Conservation (phyloP, 1,284 basidiomycete species). For the Cutaneotrichosporon sp. region DNA sequence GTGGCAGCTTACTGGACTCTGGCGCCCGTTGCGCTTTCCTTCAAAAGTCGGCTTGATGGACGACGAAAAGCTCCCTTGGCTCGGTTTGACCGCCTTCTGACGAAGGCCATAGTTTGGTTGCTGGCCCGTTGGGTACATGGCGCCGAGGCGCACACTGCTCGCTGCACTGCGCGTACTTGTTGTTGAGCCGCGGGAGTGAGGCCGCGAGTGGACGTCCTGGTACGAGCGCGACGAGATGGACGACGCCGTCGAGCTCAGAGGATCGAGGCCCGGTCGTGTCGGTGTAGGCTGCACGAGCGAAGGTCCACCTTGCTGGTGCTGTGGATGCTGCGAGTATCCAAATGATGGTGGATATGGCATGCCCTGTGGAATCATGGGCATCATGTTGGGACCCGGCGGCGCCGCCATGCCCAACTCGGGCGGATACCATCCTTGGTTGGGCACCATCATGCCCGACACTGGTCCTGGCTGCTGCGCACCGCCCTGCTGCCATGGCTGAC, state of each 20-base stretch:
- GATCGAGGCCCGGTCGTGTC: slow-evolving; percentile 31
- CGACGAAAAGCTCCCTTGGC: slow-evolving; percentile 14
- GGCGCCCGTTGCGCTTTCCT: slow-evolving; percentile 26
- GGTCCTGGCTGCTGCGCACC: not conserved
- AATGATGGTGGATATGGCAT: slow-evolving; percentile 22
- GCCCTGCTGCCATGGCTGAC: slow-evolving; percentile 9
- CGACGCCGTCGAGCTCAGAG: slow-evolving; percentile 36
- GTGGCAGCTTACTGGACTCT: slow-evolving; percentile 38
- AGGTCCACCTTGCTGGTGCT: slow-evolving; percentile 5
- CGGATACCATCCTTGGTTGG: slow-evolving; percentile 10
- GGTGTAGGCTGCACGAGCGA: slow-evolving; percentile 37
- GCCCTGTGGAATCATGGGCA: slow-evolving; percentile 41
- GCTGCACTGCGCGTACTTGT: slow-evolving; percentile 40
- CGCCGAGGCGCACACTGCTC: slow-evolving; percentile 40
- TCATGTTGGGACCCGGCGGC: slow-evolving; percentile 13
- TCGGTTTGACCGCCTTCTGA: slow-evolving; percentile 36
- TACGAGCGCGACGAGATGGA: slow-evolving; percentile 42
- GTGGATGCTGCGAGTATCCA: slow-evolving; percentile 5
- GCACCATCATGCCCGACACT: slow-evolving; percentile 2
- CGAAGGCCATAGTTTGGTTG: slow-evolving; percentile 26
- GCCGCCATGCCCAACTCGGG: slow-evolving; percentile 18
- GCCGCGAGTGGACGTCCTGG: slow-evolving; percentile 37
- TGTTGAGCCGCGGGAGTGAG: slow-evolving; percentile 43
- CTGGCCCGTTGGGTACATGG: slow-evolving; percentile 34
- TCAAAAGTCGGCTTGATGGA: slow-evolving; percentile 11